These are phyloP conservation scores for Aspergillus incahuasiensis DNA, from an alignment of 495 filamentous ascomycete genomes.

Conservation along the genomic window DNA sequence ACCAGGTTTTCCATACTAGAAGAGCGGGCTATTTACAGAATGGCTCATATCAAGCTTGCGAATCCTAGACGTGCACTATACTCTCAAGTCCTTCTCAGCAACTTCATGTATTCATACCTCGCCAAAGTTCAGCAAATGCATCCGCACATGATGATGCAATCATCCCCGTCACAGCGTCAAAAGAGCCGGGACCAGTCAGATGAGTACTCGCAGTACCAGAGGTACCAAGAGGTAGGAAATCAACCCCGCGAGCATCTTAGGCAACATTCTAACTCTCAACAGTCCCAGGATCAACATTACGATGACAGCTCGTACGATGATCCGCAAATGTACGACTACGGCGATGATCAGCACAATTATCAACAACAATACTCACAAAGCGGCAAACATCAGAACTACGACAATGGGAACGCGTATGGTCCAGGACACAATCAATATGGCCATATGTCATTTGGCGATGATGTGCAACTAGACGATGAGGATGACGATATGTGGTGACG, in stretches of 20 bases:
- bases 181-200: conserved; percentile 63
- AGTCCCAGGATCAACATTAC: conserved; percentile 53
- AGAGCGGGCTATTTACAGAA: conserved; percentile 94
- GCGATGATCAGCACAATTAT: conserved; percentile 6
- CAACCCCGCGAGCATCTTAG: too few relatives aligned
- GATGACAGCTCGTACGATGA: conserved; percentile 50
- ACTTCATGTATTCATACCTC: conserved; percentile 99
- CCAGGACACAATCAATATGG: conserved; percentile 45
- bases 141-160: conserved; percentile 76
- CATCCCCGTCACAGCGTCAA: conserved; percentile 52
- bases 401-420: conserved; percentile 43
- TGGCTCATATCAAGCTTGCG: conserved; percentile 98
- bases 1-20: conserved; percentile 93
- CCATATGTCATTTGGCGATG: conserved; percentile 48
- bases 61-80: conserved; percentile 90
- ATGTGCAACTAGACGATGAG: conserved; percentile 45
- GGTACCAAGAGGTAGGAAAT: conserved; percentile 58
- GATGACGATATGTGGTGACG: conserved; percentile 57
- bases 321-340: conserved; percentile 21
- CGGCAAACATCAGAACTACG: conserved; percentile 42
- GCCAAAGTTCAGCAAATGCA: conserved; percentile 99
- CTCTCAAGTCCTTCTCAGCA: conserved; percentile 94
- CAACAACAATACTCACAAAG: conserved; percentile 51
- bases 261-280: conserved; percentile 17
- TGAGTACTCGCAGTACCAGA: conserved; percentile 58